Evolutionary conservation across 768 basidiomycete species (phyloP).

Genomic region (Russula abietina): DNA sequence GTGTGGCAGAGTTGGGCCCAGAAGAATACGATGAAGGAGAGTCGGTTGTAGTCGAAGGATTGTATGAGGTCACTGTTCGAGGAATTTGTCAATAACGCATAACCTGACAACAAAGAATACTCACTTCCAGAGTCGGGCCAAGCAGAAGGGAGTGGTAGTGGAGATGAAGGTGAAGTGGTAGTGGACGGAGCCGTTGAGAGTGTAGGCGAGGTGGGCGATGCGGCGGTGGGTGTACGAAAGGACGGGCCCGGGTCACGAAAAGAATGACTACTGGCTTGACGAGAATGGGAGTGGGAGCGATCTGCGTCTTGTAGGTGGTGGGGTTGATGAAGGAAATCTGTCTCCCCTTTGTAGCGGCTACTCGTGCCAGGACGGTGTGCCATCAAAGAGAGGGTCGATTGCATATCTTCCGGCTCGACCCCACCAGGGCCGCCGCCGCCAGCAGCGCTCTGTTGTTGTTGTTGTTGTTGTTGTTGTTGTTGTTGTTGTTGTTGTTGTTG

Average conservation of each 20-base stretch:
- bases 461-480: neutral
- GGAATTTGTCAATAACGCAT: too few relatives aligned
- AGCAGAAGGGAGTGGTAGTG: constrained; percentile 26
- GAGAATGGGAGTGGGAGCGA: constrained; percentile 33
- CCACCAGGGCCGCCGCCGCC: constrained; percentile 1
- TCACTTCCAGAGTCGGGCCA: too few relatives aligned
- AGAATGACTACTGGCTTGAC: constrained; percentile 51
- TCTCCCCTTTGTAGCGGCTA: constrained; percentile 59
- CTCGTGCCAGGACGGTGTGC: constrained; percentile 63
- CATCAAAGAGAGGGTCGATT: constrained; percentile 29
- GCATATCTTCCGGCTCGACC: constrained; percentile 42
- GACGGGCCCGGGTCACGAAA: constrained; percentile 75
- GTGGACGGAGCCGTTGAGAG: constrained; percentile 25
- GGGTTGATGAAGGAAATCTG: constrained; percentile 28
- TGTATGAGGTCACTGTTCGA: too few relatives aligned
- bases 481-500: neutral
- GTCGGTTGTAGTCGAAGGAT: too few relatives aligned
- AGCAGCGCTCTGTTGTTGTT: constrained; percentile 20
- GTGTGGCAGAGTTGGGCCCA: too few relatives aligned
- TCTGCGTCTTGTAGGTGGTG: constrained; percentile 38
- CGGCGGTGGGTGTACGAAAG: constrained; percentile 61
- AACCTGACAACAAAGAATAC: too few relatives aligned
- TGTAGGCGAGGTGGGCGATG: constrained; percentile 38
- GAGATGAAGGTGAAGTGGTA: constrained; percentile 25
- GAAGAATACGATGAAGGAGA: too few relatives aligned